These are phyloP conservation scores for Phytophthora rubi DNA, from an alignment of 352 stramenopile genomes.

Conservation along the genomic window DNA sequence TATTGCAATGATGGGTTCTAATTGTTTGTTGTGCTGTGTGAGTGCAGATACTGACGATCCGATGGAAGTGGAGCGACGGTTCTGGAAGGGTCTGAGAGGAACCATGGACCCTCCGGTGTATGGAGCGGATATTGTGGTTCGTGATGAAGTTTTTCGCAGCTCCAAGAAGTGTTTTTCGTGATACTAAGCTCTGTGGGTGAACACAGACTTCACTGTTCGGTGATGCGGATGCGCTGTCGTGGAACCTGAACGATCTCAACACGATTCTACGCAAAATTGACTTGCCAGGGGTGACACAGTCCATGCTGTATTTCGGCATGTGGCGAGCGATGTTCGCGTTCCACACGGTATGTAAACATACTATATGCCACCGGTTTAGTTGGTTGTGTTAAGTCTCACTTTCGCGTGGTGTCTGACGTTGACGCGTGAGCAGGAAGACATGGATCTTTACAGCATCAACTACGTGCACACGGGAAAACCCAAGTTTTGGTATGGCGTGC, in stretches of 20 bases:
- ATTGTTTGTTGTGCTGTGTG: slow-evolving; percentile 1
- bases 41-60: slow-evolving; percentile 41
- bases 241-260: slow-evolving; percentile 90
- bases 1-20: background rate
- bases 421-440: slow-evolving; percentile 78
- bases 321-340: slow-evolving; percentile 95
- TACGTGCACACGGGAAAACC: slow-evolving; percentile 92
- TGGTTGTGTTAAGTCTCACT: background rate
- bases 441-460: slow-evolving; percentile 95
- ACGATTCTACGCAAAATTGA: slow-evolving; percentile 87
- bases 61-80: slow-evolving; percentile 77
- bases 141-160: slow-evolving; percentile 6
- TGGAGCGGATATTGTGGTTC: slow-evolving; percentile 89
- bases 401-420: background rate
- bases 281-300: slow-evolving; percentile 84
- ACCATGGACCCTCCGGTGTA: slow-evolving; percentile 91
- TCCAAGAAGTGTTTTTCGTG: background rate
- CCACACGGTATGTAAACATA: slow-evolving; percentile 65
- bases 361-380: slow-evolving; percentile 6
- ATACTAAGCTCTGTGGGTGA: background rate
- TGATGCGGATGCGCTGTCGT: slow-evolving; percentile 65
- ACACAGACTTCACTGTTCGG: slow-evolving; percentile 85
- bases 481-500: slow-evolving; percentile 95
- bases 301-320: slow-evolving; percentile 96
- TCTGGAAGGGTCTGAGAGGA: slow-evolving; percentile 88